Evolutionary conservation across 345 rosid species (phyloP).

Genomic region (Acer yangbiense): DNA sequence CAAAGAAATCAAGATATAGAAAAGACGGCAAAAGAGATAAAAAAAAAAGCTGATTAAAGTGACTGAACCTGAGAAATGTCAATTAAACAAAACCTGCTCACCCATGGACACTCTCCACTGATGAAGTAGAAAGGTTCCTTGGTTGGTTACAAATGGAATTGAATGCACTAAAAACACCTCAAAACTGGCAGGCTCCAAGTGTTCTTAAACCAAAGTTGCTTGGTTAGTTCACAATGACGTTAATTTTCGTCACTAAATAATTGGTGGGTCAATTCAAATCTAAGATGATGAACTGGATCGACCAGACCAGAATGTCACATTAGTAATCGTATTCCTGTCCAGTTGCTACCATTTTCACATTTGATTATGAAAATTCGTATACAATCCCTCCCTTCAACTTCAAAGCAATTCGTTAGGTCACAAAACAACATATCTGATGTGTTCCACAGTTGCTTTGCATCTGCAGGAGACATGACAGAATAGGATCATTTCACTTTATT

Average conservation of each 20-base stretch:
- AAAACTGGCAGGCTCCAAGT: background rate
- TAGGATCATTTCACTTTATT: background rate
- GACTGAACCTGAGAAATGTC: background rate
- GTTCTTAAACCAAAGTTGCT: background rate
- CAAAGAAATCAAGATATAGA: background rate
- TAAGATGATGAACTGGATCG: background rate
- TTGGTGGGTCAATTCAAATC: conserved; percentile 11
- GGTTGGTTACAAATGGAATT: conserved; percentile 4
- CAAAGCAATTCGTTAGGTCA: background rate
- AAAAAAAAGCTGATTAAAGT: background rate
- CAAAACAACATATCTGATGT: background rate
- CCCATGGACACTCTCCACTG: background rate
- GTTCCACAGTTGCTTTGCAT: background rate
- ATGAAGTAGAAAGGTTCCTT: conserved; percentile 11
- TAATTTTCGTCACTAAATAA: conserved; percentile 8
- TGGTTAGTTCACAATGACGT: background rate
- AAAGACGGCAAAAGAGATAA: background rate
- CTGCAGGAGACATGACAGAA: conserved; percentile 24
- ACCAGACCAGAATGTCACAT: background rate
- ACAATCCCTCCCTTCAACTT: conserved; percentile 14
- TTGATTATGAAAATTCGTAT: background rate
- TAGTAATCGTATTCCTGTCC: conserved; percentile 9
- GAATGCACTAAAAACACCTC: conserved; percentile 1
- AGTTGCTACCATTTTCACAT: background rate
- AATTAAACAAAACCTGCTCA: background rate